Conservation (phyloP, 2,329 filamentous ascomycete genomes). For the Fusarium musae region DNA sequence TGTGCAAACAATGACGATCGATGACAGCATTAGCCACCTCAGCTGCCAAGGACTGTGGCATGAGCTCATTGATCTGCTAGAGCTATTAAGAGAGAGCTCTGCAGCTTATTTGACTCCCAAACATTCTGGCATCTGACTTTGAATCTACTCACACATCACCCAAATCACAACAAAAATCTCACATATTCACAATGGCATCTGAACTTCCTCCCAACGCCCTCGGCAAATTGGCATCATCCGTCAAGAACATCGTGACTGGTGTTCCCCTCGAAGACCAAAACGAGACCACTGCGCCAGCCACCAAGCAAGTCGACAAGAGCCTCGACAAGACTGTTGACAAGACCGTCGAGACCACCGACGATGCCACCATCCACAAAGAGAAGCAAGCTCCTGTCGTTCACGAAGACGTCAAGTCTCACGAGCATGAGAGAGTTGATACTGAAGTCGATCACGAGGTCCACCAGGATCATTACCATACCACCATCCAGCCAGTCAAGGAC, state of each 20-base stretch:
- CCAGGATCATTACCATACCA: conserved; percentile 27
- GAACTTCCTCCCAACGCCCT: not conserved
- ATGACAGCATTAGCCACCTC: not conserved
- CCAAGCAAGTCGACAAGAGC: conserved; percentile 2
- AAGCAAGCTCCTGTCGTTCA: conserved; percentile 20
- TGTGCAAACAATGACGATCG: not conserved
- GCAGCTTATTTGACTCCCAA: not conserved
- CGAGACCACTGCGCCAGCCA: not conserved
- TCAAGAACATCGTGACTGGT: not conserved
- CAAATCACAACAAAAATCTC: not conserved
- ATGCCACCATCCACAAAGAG: conserved; percentile 19
- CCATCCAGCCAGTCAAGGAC: conserved; percentile 28
- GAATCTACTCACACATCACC: fast-evolving
- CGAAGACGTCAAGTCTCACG: conserved; percentile 29
- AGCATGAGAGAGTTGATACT: conserved; percentile 27
- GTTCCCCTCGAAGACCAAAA: not conserved
- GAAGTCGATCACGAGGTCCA: conserved; percentile 24
- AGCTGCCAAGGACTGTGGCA: not conserved
- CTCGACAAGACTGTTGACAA: conserved; percentile 6
- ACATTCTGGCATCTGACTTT: not conserved
- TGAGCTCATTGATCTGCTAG: not conserved
- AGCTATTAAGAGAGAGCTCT: not conserved
- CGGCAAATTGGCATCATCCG: not conserved
- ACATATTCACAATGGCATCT: not conserved
- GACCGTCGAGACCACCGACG: conserved; percentile 19